Conservation (phyloP, 768 basidiomycete genomes). For the Leccinum disarticulatum region DNA sequence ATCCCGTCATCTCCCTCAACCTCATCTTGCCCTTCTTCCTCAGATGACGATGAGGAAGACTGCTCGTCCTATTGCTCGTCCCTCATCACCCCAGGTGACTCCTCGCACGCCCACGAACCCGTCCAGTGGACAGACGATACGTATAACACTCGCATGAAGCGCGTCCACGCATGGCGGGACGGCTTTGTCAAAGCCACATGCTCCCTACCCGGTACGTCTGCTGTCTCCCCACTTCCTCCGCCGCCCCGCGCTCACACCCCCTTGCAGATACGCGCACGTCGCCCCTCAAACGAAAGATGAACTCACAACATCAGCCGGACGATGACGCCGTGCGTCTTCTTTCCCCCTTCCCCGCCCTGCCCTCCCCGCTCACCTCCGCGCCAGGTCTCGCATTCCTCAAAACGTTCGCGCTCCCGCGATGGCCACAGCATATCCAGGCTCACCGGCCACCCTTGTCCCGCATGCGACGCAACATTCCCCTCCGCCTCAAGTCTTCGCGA, state of each 20-base stretch:
- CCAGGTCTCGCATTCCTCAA: conserved; percentile 54
- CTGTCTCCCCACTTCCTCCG: background rate
- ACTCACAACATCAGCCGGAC: conserved; percentile 34
- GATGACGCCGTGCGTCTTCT: conserved; percentile 41
- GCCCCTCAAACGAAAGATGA: conserved; percentile 49
- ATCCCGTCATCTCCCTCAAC: conserved; percentile 35
- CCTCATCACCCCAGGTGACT: conserved; percentile 43
- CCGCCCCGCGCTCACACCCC: conserved; percentile 5
- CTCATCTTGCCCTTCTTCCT: conserved; percentile 34
- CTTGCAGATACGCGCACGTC: conserved; percentile 19
- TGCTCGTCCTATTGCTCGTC: conserved; percentile 76
- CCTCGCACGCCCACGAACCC: conserved; percentile 25
- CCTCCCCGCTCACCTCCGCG: conserved; percentile 16
- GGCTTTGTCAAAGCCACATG: conserved; percentile 47
- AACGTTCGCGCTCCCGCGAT: conserved; percentile 52
- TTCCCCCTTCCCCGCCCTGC: conserved; percentile 7
- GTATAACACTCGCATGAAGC: conserved; percentile 55
- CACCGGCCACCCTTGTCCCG: conserved; percentile 64
- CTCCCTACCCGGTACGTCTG: conserved; percentile 40
- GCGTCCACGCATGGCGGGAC: conserved; percentile 73
- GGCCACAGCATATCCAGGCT: conserved; percentile 40
- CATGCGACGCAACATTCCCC: conserved; percentile 68
- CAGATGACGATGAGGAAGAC: conserved; percentile 37
- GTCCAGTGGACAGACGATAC: conserved; percentile 46
- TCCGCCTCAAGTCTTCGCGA: conserved; percentile 57